Conservation (phyloP, 2,329 filamentous ascomycete genomes). For the Mycosphaerelloides madeirae region DNA sequence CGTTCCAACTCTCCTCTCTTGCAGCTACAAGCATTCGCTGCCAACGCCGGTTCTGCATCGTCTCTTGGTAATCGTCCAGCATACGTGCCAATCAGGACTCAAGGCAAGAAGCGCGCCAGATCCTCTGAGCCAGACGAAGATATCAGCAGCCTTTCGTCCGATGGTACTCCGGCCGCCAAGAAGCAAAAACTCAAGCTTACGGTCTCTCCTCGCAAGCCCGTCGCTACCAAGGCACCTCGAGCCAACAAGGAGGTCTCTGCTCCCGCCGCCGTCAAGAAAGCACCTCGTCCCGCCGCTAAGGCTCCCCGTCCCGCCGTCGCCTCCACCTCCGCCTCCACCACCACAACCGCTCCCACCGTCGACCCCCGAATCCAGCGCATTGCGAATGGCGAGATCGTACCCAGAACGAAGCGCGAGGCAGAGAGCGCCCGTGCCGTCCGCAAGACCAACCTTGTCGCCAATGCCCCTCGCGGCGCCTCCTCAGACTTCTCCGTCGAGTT, state of each 20-base stretch:
- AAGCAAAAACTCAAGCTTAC: not conserved
- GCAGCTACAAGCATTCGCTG: too few species aligned
- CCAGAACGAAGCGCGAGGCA: constrained; percentile 20
- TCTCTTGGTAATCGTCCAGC: not conserved
- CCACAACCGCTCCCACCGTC: not conserved
- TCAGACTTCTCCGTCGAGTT: constrained; percentile 26
- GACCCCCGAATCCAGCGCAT: constrained; percentile 5
- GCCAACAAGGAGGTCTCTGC: not conserved
- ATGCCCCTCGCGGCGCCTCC: constrained; percentile 2
- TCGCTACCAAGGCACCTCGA: not conserved
- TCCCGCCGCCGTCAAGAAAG: too few species aligned
- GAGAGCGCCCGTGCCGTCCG: constrained; percentile 13
- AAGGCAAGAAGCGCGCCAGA: constrained; percentile 7
- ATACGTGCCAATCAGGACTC: constrained; percentile 9
- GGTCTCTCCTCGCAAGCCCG: not conserved
- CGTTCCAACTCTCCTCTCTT: too few species aligned
- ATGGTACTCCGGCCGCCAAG: not conserved
- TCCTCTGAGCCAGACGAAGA: not conserved
- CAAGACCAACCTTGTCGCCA: constrained; percentile 13
- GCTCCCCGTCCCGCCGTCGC: not conserved
- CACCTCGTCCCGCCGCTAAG: not conserved
- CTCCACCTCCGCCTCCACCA: not conserved
- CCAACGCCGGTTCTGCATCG: too few species aligned
- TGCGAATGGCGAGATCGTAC: constrained; percentile 19
- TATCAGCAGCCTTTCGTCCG: not conserved